Conservation (phyloP, 2,329 filamentous ascomycete genomes). For the Fusarium mundagurra region DNA sequence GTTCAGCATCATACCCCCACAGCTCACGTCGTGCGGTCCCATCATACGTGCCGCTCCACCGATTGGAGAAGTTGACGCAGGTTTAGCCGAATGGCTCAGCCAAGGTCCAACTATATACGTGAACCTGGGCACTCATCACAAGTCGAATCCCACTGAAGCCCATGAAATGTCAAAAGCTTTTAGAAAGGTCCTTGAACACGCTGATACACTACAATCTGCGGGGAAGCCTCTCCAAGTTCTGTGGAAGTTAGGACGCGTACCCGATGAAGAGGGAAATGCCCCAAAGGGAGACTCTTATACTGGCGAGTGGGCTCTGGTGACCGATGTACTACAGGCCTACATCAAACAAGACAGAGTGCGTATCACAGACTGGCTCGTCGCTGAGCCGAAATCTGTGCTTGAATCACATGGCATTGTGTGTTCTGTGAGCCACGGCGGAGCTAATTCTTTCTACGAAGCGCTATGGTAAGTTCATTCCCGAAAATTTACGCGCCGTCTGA, state of each 20-base stretch:
- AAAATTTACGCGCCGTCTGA: fast-evolving
- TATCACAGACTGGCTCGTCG: background rate
- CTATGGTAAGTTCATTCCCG: background rate
- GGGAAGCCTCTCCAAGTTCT: background rate
- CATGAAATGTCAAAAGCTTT: background rate
- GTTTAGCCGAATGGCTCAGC: background rate
- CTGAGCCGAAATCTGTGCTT: background rate
- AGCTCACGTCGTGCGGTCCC: background rate
- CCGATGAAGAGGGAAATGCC: background rate
- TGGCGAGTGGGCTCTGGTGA: background rate
- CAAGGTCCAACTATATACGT: background rate
- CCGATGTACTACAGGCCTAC: background rate
- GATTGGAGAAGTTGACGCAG: background rate
- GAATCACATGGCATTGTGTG: background rate
- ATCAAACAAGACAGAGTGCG: background rate
- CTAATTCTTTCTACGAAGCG: background rate
- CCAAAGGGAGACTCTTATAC: background rate
- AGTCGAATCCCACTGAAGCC: background rate
- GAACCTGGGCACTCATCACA: background rate
- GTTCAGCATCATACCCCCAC: background rate
- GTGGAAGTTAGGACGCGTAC: background rate
- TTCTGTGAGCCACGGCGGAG: background rate
- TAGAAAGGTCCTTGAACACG: background rate
- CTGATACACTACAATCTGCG: fast-evolving
- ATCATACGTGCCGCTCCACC: background rate